Base-by-base conservation (phyloP, 345 rosid species). In the Eucalyptus sideroxylon region DNA sequence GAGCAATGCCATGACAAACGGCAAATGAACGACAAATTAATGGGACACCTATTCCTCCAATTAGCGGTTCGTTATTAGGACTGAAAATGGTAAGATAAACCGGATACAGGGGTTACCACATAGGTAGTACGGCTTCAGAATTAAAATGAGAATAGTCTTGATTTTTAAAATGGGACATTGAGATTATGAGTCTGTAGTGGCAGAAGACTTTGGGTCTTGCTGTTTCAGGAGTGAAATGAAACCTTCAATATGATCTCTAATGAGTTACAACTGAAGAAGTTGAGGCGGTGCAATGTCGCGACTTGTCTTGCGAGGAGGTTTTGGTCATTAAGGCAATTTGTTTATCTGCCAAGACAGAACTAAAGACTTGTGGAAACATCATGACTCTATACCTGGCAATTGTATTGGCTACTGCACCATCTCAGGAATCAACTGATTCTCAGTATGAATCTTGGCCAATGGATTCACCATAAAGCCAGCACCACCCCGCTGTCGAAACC, bases 381-480 rank as follows among this genome's bases (percentile, higher is more conserved):
- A 56, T 30, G 89, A 72, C 88, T 72, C 50, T 27, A 9, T 45
- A 81, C 47, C 83, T 53, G 27, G 50, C 72, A 67, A 50, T 62
- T 77, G 62, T 37, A 56, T 87, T 16, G 86, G 86, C 86, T 86
- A 90, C 81, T 88, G 91, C 87, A 90, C 91, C 72, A 62, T 88
- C 89, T 90, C 91, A 14, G 92, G 88, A 51, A 86, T 50, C 47
- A 89, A 86, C 90, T 95, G 91, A 37, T 93, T 88, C 15, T 91
- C 92, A 37, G 92, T 65, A 81, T 90, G 94, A 90, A 95, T 93
- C 92, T 96, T 97, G 47, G 99, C 99, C 94, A 98, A 91, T 51
- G 99, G 99, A 90, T 97, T 98, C 89, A 94, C 96, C 88, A 97
- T 93, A 88, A 98, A 93, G 50, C 95, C 97, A 69, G 94, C 91